These are phyloP conservation scores for Neocatenulostroma microsporum DNA, from an alignment of 2,329 filamentous ascomycete species.

Conservation along the genomic window DNA sequence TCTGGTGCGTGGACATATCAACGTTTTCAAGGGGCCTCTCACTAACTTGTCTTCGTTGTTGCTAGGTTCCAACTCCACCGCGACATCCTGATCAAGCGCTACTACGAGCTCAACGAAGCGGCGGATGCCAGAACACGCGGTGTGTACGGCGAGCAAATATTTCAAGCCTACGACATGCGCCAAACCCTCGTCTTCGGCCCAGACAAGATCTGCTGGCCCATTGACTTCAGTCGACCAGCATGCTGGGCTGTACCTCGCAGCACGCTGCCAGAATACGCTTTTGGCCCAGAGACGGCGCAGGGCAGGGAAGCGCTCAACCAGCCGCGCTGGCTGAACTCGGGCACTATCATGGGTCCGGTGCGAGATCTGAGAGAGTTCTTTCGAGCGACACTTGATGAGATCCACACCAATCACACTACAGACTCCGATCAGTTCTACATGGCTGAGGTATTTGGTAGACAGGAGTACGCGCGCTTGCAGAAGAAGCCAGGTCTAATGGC, in stretches of 20 bases:
- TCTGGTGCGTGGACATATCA: not conserved
- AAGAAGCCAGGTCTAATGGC: constrained; percentile 25
- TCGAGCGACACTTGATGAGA: constrained; percentile 33
- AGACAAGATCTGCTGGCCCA: constrained; percentile 29
- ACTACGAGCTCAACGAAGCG: constrained; percentile 46
- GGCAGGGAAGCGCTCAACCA: constrained; percentile 33
- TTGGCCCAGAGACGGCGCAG: constrained; percentile 40
- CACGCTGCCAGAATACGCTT: constrained; percentile 30
- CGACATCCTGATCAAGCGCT: constrained; percentile 55
- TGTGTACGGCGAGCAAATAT: constrained; percentile 30
- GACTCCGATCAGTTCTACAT: constrained; percentile 41
- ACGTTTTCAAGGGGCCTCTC: no score
- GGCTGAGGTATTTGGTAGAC: constrained; percentile 46
- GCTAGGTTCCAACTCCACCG: constrained; percentile 59
- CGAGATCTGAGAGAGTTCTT: constrained; percentile 32
- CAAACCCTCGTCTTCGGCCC: constrained; percentile 28
- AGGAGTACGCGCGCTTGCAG: constrained; percentile 44
- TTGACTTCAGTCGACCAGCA: constrained; percentile 22
- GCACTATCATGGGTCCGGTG: constrained; percentile 38
- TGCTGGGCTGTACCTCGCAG: constrained; percentile 27
- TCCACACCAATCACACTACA: constrained; percentile 26
- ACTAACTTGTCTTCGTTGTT: not conserved
- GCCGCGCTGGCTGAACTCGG: constrained; percentile 43
- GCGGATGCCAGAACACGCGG: constrained; percentile 41
- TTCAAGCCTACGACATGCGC: constrained; percentile 16